Evolutionary conservation across 768 basidiomycete genomes (phyloP), one percentile per base, ranked within the genome.

Genomic region (Pleurotus platypus): DNA sequence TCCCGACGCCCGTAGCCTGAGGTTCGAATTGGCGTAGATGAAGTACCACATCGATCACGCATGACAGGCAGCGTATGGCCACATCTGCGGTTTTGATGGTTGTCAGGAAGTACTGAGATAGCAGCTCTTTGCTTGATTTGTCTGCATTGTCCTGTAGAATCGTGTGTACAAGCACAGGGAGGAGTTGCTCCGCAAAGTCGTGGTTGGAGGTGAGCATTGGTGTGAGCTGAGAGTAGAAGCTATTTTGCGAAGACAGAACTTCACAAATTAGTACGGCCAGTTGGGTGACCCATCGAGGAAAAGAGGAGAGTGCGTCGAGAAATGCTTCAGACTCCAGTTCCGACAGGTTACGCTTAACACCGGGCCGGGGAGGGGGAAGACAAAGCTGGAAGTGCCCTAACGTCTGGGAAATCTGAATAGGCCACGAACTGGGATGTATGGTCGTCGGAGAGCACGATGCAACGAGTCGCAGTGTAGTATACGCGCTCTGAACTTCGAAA

Each of bases 101-200:
- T 2, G 66, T 64, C 0, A 77, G 70, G 70, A 94, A 85, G 64
- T 89, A 90, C 1, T 57, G 75, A 68, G 72, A 92, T 54, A 81
- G 62, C 18, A 65, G 46, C 37, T 49, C 64, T 62, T 67, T 69
- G 62, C 61, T 64, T n/a, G 62, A 55, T 58, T 63, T 60, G 20
- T 60, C 55, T 18, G 61, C 61, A 55, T 75, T 70, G 9, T 48
- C 59, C 51, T 72, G 74, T 8, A 98, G 77, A 2, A 89, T 59
- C 1, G 80, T 78, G 62, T 93, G 87, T 13, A 95, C 83, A 30
- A 97, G 75, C 26, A 90, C 71, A 0, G 95, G 92, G 5, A 96
- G 73, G 13, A 89, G 69, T 55, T 84, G 73, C 58, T 84, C 80
- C 0, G 91, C 85, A 58, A 94, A 87, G 4, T 65, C 62, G 3